Percentiles rank a stretch among this genome's conserved stretches.
These are phyloP conservation scores for Cladosporium sp. DNA, from an alignment of 2,329 filamentous ascomycete species.

Conservation along the genomic window DNA sequence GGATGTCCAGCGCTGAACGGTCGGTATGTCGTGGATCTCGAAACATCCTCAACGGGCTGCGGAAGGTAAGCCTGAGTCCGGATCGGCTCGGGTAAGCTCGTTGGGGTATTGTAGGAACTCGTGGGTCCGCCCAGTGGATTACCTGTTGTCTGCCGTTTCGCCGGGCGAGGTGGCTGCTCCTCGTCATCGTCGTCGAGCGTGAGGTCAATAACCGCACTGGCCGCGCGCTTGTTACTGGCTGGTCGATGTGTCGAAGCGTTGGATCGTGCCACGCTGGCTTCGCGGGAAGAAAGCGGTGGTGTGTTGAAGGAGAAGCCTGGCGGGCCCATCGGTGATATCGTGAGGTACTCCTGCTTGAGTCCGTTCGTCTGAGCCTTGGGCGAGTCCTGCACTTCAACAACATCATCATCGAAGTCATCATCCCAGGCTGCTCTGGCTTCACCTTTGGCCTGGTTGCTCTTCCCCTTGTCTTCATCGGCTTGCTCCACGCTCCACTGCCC, in stretches of 20 bases:
- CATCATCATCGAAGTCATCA: conserved; percentile 47
- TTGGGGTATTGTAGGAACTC: conserved; percentile 22
- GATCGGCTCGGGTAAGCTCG: conserved; percentile 15
- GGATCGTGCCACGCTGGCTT: conserved; percentile 40
- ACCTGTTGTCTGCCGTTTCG: conserved; percentile 36
- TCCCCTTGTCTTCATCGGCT: conserved; percentile 45
- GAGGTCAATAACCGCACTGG: conserved; percentile 49
- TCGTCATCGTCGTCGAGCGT: conserved; percentile 53
- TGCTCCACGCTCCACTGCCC: conserved; percentile 69
- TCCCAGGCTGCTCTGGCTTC: conserved; percentile 37
- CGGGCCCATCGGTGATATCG: conserved; percentile 12
- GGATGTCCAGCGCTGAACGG: conserved; percentile 17
- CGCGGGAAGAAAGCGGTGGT: conserved; percentile 50
- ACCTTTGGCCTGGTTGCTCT: conserved; percentile 40
- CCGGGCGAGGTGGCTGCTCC: conserved; percentile 34
- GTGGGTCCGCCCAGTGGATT: conserved; percentile 21
- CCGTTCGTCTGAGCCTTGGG: conserved; percentile 29
- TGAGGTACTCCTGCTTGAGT: conserved; percentile 32
- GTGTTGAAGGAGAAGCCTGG: conserved; percentile 36
- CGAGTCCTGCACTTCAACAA: conserved; percentile 46
- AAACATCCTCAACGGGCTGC: conserved; percentile 18
- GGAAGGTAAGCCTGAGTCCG: conserved; percentile 19
- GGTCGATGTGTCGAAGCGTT: conserved; percentile 34
- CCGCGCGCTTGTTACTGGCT: conserved; percentile 47
- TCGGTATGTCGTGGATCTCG: conserved; percentile 4